A percentile compares a stretch with the other conserved stretches of the same genome.
Conservation (phyloP, 768 basidiomycete species). For the Hygrocybe punicea region DNA sequence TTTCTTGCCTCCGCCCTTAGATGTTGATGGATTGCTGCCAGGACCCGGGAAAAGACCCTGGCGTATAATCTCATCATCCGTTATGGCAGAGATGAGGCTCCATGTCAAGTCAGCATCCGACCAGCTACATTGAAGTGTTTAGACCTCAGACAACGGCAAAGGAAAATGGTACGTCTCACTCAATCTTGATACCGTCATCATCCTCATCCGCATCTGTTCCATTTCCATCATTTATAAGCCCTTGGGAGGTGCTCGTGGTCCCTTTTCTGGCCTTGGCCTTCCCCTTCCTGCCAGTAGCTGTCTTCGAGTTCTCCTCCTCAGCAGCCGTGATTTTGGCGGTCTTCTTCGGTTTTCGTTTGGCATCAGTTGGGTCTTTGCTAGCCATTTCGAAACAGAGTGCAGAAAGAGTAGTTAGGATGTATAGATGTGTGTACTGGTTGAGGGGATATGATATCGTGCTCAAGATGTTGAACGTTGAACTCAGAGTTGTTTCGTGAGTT, state of each 20-base stretch:
- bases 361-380: not conserved
- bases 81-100: constrained; percentile 2
- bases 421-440: not conserved
- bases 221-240: not conserved
- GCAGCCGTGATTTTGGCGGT: not conserved
- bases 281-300: not conserved
- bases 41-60: constrained; percentile 18
- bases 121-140: constrained; percentile 2
- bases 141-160: no score
- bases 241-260: not conserved
- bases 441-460: not conserved
- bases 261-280: constrained; percentile 2
- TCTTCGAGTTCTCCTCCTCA: not conserved
- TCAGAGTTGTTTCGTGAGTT: not conserved
- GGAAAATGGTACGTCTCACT: not conserved
- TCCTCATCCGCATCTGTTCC: not conserved
- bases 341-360: not conserved
- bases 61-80: constrained; percentile 8
- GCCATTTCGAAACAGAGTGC: no score
- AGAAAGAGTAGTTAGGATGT: no score
- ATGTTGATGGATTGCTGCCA: constrained; percentile 7
- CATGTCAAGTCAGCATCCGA: constrained; percentile 1
- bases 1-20: constrained; percentile 9
- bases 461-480: not conserved
- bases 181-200: not conserved